phyloP scores from a whole-genome alignment of 2,329 filamentous ascomycete species.

The Sclerotinia sclerotiorum region DNA sequence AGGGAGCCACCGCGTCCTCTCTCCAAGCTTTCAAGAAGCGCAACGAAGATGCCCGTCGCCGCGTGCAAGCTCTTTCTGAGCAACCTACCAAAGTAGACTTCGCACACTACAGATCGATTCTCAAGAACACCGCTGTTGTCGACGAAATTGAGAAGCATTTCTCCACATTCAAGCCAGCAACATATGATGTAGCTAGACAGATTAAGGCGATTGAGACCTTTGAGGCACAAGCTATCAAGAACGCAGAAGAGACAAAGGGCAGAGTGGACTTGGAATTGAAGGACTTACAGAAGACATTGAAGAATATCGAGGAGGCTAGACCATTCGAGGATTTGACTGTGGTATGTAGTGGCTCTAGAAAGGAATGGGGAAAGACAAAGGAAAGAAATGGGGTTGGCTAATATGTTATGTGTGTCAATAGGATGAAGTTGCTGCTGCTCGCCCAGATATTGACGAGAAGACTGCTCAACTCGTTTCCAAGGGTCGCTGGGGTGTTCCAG shows the following conservation, averaged over 20 bases:
- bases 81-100: constrained; percentile 89
- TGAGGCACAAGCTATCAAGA: constrained; percentile 94
- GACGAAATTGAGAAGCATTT: constrained; percentile 98
- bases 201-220: constrained; percentile 98
- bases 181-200: constrained; percentile 91
- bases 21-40: constrained; percentile 99
- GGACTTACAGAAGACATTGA: constrained; percentile 90
- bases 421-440: constrained; percentile 93
- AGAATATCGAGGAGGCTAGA: constrained; percentile 95
- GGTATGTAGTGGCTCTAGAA: constrained; percentile 60
- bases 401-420: constrained; percentile 43
- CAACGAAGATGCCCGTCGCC: constrained; percentile 97
- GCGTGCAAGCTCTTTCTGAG: constrained; percentile 80
- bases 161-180: constrained; percentile 83
- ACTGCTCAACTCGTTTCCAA: constrained; percentile 91
- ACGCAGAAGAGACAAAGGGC: constrained; percentile 93
- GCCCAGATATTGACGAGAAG: constrained; percentile 97
- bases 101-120: constrained; percentile 80
- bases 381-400: constrained; percentile 15
- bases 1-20: constrained; percentile 86
- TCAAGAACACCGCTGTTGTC: constrained; percentile 95
- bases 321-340: constrained; percentile 97
- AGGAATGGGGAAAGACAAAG: neutral
- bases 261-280: constrained; percentile 93
- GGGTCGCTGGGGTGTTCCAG: constrained; percentile 96